Percentiles rank a stretch among this genome's conserved stretches.
phyloP scores from a whole-genome alignment of 148 eudicot genomes.

The Linanthus parryae region DNA sequence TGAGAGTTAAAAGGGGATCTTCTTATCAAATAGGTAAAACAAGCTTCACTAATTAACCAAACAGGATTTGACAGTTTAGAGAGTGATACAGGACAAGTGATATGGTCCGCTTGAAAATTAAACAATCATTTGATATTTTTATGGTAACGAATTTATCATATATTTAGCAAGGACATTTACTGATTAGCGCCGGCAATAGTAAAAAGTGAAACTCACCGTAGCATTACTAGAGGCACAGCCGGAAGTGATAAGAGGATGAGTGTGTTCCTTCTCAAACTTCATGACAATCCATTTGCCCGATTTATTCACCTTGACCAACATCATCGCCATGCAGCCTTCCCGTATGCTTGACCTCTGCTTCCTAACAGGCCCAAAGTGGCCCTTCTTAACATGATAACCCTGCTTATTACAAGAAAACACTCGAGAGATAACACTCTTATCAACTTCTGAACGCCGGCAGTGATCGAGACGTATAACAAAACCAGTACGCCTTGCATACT shows the following conservation, averaged over 20 bases:
- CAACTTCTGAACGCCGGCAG: conserved; percentile 47
- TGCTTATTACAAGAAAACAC: conserved; percentile 50
- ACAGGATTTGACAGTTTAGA: too few species aligned
- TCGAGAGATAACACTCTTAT: conserved; percentile 45
- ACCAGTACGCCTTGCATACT: conserved; percentile 37
- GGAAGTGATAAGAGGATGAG: conserved; percentile 36
- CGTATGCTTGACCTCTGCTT: conserved; percentile 36
- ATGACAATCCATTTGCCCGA: conserved; percentile 51
- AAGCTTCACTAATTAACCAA: too few species aligned
- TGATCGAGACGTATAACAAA: conserved; percentile 46
- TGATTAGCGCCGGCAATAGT: too few species aligned
- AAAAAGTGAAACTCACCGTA: conserved; percentile 31
- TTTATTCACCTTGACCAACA: conserved; percentile 39
- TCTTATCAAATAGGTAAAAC: too few species aligned
- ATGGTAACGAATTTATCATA: too few species aligned
- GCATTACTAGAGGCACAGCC: conserved; percentile 12
- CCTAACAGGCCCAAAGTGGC: conserved; percentile 30
- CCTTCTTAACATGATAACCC: conserved; percentile 30
- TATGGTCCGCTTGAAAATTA: too few species aligned
- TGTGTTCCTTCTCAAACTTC: conserved; percentile 44
- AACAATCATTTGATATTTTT: too few species aligned
- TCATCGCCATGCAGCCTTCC: conserved; percentile 45
- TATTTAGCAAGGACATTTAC: too few species aligned
- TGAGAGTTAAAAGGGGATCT: too few species aligned
- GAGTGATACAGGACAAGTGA: too few species aligned